A percentile compares a stretch with the other conserved stretches of the same genome.
Conservation (phyloP, 1,139 yeast genomes). For the Eremothecium gossypii region DNA sequence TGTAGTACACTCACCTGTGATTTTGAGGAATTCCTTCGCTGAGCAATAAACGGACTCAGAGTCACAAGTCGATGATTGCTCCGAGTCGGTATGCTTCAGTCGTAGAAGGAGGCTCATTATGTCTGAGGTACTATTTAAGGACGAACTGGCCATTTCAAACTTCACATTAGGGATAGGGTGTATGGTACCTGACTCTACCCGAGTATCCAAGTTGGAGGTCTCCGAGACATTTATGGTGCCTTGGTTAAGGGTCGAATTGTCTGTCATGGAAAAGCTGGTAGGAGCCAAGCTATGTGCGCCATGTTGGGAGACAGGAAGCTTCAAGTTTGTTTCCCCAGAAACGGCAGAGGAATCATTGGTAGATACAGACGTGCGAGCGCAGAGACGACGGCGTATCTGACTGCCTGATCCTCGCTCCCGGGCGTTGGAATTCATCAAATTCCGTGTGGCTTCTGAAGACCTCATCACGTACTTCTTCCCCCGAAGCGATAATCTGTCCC, state of each 20-base stretch:
- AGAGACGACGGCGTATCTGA: too few species aligned
- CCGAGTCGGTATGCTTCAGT: conserved; percentile 2
- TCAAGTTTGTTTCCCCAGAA: too few species aligned
- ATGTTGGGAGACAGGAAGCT: too few species aligned
- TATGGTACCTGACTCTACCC: neutral
- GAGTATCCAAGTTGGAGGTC: neutral
- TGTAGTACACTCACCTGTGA: neutral
- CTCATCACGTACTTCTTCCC: neutral
- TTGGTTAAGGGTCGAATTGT: neutral
- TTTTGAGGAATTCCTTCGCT: neutral
- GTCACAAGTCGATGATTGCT: neutral
- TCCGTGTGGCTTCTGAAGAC: conserved; percentile 1
- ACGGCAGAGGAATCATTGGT: neutral
- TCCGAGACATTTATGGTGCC: neutral
- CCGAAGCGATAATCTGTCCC: neutral
- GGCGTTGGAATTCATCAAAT: neutral
- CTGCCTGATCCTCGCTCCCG: neutral
- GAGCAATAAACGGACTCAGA: conserved; percentile 1
- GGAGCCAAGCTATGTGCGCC: too few species aligned
- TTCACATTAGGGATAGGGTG: conserved; percentile 1
- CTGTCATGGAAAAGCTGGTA: neutral
- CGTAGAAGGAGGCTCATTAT: conserved; percentile 3
- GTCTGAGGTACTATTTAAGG: neutral
- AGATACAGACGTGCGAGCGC: neutral
- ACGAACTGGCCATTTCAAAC: conserved; percentile 1